Conservation (phyloP, 805 yeast genomes). For the Barnettozyma sucrosica region DNA sequence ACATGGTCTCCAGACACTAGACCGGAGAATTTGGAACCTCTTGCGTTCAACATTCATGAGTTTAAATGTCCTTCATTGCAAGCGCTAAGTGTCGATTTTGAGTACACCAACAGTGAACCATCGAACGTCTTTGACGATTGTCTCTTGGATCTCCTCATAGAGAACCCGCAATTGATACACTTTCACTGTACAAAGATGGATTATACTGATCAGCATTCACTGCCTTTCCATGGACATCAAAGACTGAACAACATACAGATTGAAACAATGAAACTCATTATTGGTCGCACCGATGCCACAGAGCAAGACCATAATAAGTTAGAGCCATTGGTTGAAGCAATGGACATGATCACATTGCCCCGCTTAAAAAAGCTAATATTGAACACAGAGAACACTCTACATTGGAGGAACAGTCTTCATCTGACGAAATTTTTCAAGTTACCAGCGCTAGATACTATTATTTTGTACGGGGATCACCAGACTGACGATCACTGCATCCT, state of each 20-base stretch:
- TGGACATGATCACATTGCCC: not conserved
- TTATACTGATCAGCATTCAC: not conserved
- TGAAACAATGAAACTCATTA: not conserved
- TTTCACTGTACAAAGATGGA: conserved; percentile 1
- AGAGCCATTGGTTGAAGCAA: not conserved
- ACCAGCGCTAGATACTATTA: not conserved
- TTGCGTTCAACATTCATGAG: not conserved
- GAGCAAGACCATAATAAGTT: too few relatives aligned
- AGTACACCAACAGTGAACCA: not conserved
- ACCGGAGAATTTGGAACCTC: not conserved
- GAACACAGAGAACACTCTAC: not conserved
- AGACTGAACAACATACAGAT: not conserved
- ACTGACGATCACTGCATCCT: not conserved
- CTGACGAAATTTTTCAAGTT: not conserved
- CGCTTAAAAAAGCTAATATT: not conserved
- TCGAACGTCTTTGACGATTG: not conserved
- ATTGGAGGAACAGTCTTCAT: not conserved
- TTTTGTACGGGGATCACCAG: not conserved
- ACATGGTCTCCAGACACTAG: not conserved
- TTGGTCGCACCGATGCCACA: too few relatives aligned
- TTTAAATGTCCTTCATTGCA: not conserved
- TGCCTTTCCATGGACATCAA: not conserved
- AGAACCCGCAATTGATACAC: not conserved
- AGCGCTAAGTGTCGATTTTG: not conserved
- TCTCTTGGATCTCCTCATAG: not conserved